Base-by-base conservation (phyloP, 1,284 basidiomycete genomes). In the Phellopilus nigrolimitatus region DNA sequence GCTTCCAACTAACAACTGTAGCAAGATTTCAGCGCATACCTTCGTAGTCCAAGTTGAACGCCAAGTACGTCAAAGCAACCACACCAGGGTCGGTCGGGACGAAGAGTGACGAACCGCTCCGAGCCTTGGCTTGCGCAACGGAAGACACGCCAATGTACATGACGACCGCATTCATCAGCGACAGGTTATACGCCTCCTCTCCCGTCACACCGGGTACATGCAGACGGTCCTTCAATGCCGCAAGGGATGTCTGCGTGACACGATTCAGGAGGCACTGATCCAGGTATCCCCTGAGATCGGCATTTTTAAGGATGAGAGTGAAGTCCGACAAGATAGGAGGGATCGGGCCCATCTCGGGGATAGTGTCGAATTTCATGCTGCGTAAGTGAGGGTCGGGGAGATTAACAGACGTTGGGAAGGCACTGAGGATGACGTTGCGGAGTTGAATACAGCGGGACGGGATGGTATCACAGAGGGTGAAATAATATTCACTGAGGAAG, bases 401-500 rank as follows among this genome's bases (percentile, higher is more conserved):
- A 42, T 82, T 73, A 52, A 91, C 74, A 55, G 80, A 74, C n/a
- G 83, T 76, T n/a, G 97, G 95, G 79, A 94, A 99, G 17, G 95
- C 95, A 64, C 91, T 91, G 55, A 98, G 84, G 57, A 99, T 84
- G 69, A 99, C 84, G 72, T 99, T 99, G 62, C 93, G 89, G 54
- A 99, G 79, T 71, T 99, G 97, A 56, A 95, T 87, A 78, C 95
- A 98, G 61, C 89, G 84, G 15, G 87, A 75, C 40, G 97, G 97
- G 57, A 99, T 90, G 56, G 82, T 84, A 59, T 98, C 95, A 65
- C 92, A 93, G 40, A 99, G 80, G 41, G 90, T 88, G 73, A 97
- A 95, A 70, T 97, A 95, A 67, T 97, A 94, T 71, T 95, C 92
- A 67, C 88, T 90, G 56, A 99, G 78, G 76, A 98, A 99, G 59